Evolutionary conservation across 441 rosid genomes (phyloP).

Genomic region (Bocquillonia castaneifolia): DNA sequence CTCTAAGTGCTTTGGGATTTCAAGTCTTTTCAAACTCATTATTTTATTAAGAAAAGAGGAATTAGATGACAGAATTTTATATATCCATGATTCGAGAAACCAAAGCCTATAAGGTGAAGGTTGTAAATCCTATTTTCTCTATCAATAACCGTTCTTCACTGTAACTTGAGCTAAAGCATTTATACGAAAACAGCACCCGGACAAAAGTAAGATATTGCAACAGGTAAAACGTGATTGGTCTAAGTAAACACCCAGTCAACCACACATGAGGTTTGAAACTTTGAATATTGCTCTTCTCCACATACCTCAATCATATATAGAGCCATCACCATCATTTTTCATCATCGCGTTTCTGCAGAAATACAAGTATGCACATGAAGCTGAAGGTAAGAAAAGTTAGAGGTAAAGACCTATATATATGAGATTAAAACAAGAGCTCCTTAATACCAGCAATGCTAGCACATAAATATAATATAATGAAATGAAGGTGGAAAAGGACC

Average conservation of each 20-base stretch:
- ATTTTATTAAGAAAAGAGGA: too few species aligned
- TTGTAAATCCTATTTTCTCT: too few species aligned
- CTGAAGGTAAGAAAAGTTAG: background rate
- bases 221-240: background rate
- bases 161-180: background rate
- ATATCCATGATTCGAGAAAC: too few species aligned
- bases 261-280: background rate
- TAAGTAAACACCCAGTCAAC: too few species aligned
- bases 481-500: slow-evolving; percentile 34
- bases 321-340: slow-evolving; percentile 23
- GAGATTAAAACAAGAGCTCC: background rate
- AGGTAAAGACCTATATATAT: background rate
- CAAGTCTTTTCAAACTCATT: too few species aligned
- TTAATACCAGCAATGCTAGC: background rate
- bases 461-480: background rate
- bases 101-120: too few species aligned
- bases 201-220: slow-evolving; percentile 2
- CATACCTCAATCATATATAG: background rate
- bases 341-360: slow-evolving; percentile 86
- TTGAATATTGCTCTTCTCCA: background rate
- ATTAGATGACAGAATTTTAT: too few species aligned
- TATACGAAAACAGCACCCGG: slow-evolving; percentile 14
- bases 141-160: background rate
- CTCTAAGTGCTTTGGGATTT: too few species aligned
- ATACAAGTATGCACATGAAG: slow-evolving; percentile 50